A percentile compares a stretch with the other conserved stretches of the same genome.
Conservation (phyloP, 768 basidiomycete genomes). For the Rhodotorula babjevae region DNA sequence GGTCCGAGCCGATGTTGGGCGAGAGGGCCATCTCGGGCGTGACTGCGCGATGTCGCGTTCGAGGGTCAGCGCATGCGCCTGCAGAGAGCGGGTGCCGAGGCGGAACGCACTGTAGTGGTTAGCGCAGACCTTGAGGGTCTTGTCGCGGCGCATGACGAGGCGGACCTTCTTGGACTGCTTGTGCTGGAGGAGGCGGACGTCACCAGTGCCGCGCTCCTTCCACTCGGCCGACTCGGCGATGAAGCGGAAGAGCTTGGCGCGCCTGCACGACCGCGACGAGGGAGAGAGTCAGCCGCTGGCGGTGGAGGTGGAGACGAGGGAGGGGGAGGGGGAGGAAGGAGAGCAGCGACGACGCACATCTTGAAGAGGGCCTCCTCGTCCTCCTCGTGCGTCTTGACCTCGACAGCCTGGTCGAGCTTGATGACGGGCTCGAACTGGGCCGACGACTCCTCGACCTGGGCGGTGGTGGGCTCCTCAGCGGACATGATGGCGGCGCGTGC, state of each 20-base stretch:
- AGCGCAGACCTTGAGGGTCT: slow-evolving; percentile 98
- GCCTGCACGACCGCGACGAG: slow-evolving; percentile 55
- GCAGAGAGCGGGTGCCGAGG: neutral
- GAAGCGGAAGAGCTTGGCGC: slow-evolving; percentile 97
- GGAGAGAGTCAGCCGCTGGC: neutral
- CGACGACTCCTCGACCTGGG: slow-evolving; percentile 28
- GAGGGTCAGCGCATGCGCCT: too few species aligned
- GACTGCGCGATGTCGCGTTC: slow-evolving; percentile 59
- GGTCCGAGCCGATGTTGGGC: slow-evolving; percentile 96
- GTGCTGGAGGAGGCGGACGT: slow-evolving; percentile 80
- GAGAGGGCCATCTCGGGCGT: slow-evolving; percentile 85
- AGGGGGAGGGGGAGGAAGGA: neutral
- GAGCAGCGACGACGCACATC: slow-evolving; percentile 60
- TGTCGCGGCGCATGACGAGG: slow-evolving; percentile 98
- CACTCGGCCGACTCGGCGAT: slow-evolving; percentile 71
- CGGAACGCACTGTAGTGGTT: slow-evolving; percentile 79
- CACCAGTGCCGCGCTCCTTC: slow-evolving; percentile 95
- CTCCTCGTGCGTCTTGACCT: slow-evolving; percentile 91
- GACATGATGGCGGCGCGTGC: slow-evolving; percentile 10
- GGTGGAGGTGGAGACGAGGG: too few species aligned
- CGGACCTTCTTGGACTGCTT: slow-evolving; percentile 85
- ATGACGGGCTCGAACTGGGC: slow-evolving; percentile 92
- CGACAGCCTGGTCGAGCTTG: slow-evolving; percentile 90
- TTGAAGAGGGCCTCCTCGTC: slow-evolving; percentile 91
- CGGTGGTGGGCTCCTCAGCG: slow-evolving; percentile 27